Conservation (phyloP, 345 rosid genomes). For the Rhodamnia argentea region DNA sequence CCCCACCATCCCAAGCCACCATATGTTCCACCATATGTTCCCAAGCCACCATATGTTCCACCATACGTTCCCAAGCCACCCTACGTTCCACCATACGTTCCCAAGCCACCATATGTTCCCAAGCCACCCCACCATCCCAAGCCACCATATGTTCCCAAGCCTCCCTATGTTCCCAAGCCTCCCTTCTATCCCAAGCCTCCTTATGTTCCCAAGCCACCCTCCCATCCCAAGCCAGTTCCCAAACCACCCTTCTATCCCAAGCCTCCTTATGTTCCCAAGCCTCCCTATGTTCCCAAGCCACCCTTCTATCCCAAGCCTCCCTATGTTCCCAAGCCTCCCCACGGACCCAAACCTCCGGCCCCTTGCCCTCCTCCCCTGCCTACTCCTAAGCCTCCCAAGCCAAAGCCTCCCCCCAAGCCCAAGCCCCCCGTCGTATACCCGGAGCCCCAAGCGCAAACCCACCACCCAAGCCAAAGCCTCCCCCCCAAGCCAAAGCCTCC, state of each 20-base stretch:
- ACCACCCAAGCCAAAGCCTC: conserved; percentile 1
- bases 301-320: neutral
- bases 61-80: conserved; percentile 15
- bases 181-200: neutral
- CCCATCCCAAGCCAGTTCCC: conserved; percentile 8
- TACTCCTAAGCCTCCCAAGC: neutral
- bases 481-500: neutral
- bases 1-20: conserved; percentile 1
- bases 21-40: too few species aligned
- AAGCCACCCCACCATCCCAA: neutral
- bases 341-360: conserved; percentile 6
- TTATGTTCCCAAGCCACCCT: conserved; percentile 16
- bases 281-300: neutral
- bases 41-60: too few species aligned
- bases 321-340: conserved; percentile 6
- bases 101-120: conserved; percentile 10
- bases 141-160: neutral
- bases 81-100: neutral
- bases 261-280: too few species aligned
- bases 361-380: conserved; percentile 1
- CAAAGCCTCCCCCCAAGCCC: neutral
- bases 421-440: conserved; percentile 1
- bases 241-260: neutral
- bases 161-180: conserved; percentile 11
- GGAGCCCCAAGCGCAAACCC: neutral